Evolutionary conservation across 2,329 filamentous ascomycete species (phyloP).

Genomic region (Colletotrichum noveboracense): DNA sequence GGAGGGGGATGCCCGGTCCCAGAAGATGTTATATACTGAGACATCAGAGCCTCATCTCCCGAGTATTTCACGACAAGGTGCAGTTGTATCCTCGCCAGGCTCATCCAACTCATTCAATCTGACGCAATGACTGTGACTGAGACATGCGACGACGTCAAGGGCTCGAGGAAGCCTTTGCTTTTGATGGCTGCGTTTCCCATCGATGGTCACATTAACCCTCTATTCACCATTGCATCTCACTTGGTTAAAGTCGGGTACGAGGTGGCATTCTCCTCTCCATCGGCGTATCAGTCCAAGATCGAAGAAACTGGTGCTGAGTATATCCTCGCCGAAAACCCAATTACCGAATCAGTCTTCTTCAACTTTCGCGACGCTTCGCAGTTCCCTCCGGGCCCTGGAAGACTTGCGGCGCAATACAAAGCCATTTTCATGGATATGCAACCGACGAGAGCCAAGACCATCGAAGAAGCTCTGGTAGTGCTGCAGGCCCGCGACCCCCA

Average conservation of each 20-base stretch:
- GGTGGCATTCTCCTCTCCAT: constrained; percentile 39
- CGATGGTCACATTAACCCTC: constrained; percentile 26
- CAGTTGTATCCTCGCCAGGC: neutral
- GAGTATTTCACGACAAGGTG: neutral
- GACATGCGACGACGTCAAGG: too few relatives aligned
- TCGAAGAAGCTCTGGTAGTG: constrained; percentile 22
- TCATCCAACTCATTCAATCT: neutral
- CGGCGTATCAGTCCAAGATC: constrained; percentile 31
- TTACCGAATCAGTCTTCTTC: neutral
- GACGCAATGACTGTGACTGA: neutral
- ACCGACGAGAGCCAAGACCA: neutral
- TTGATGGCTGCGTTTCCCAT: constrained; percentile 24
- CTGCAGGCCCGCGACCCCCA: constrained; percentile 28
- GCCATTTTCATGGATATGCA: constrained; percentile 17
- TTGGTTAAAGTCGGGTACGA: constrained; percentile 40
- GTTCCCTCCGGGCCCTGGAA: constrained; percentile 17
- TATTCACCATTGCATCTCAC: constrained; percentile 32
- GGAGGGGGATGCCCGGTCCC: neutral
- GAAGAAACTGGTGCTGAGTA: constrained; percentile 39
- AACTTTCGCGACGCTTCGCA: neutral
- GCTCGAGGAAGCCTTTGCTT: constrained; percentile 21
- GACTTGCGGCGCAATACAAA: constrained; percentile 4
- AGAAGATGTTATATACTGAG: neutral
- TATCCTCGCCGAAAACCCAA: constrained; percentile 18
- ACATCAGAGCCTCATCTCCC: neutral